Evolutionary conservation across 2,329 filamentous ascomycete genomes (phyloP).

Genomic region (Venturia asperata): DNA sequence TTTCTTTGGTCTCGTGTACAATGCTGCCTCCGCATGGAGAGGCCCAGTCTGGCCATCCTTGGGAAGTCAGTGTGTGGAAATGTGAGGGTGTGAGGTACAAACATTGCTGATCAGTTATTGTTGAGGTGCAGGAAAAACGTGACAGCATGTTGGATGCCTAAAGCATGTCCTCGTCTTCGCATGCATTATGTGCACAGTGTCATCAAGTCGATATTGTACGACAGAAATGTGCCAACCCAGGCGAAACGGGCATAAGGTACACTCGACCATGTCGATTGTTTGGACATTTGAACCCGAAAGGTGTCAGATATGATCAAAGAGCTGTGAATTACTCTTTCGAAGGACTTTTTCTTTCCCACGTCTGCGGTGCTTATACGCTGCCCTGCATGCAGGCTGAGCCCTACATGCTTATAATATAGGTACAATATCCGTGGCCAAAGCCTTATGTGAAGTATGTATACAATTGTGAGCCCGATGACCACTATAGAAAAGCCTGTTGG

Average conservation of each 20-base stretch:
- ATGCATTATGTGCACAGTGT: too few species aligned
- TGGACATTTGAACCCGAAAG: neutral
- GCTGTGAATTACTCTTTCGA: neutral
- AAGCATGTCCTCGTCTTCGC: too few species aligned
- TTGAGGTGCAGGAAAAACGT: neutral
- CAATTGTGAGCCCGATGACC: neutral
- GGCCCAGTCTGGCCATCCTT: too few species aligned
- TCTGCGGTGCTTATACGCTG: neutral
- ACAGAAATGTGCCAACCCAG: too few species aligned
- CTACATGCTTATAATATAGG: neutral
- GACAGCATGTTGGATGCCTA: neutral
- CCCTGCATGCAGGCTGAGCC: neutral
- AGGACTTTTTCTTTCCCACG: neutral
- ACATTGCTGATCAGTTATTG: neutral
- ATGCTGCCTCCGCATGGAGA: too few species aligned
- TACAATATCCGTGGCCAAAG: neutral
- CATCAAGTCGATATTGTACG: too few species aligned
- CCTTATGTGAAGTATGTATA: neutral
- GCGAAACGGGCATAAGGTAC: too few species aligned
- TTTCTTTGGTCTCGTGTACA: neutral
- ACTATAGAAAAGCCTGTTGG: slow-evolving; percentile 18
- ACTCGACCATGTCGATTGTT: too few species aligned
- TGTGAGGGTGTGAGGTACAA: neutral
- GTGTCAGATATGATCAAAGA: neutral
- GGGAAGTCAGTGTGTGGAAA: neutral